Percentiles rank a stretch among this genome's conserved stretches.
Evolutionary conservation across 1,284 basidiomycete genomes (phyloP).

Genomic region (Ceratobasidium sp.): DNA sequence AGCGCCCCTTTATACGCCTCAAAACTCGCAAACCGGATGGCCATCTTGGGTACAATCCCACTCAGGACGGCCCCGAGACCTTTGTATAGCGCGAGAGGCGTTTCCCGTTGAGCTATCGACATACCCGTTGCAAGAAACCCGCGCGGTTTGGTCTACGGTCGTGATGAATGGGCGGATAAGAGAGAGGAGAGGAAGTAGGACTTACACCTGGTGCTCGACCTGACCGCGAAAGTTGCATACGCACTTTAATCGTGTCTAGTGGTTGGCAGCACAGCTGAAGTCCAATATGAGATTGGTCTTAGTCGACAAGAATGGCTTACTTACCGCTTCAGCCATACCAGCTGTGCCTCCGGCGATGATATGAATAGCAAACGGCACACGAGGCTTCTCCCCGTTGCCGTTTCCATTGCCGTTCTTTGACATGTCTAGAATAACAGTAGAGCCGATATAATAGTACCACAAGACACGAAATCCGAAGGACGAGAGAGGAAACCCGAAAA

Average conservation of each 20-base stretch:
- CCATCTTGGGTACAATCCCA: constrained; percentile 99
- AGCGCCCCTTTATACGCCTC: constrained; percentile 91
- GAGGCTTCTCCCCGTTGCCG: constrained; percentile 45
- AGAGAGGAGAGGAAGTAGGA: constrained; percentile 20
- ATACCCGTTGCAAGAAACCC: constrained; percentile 93
- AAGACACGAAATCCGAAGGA: not conserved
- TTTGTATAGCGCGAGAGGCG: constrained; percentile 96
- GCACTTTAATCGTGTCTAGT: constrained; percentile 97
- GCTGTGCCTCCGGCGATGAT: constrained; percentile 91
- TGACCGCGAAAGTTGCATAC: constrained; percentile 93
- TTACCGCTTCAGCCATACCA: constrained; percentile 88
- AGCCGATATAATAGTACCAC: not conserved
- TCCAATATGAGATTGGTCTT: not conserved
- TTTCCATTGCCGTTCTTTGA: constrained; percentile 33
- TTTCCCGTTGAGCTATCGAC: constrained; percentile 90
- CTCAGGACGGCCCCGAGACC: constrained; percentile 97
- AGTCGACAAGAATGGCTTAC: constrained; percentile 49
- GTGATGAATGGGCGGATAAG: not conserved
- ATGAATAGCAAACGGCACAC: constrained; percentile 79
- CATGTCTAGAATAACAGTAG: constrained; percentile 20
- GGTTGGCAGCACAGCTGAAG: constrained; percentile 79
- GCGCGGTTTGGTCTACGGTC: constrained; percentile 82
- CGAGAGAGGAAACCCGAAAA: too few species aligned
- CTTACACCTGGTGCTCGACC: constrained; percentile 80
- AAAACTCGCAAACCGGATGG: constrained; percentile 97